Base-by-base conservation (phyloP, 2,329 filamentous ascomycete genomes). In the Colletotrichum sp. region DNA sequence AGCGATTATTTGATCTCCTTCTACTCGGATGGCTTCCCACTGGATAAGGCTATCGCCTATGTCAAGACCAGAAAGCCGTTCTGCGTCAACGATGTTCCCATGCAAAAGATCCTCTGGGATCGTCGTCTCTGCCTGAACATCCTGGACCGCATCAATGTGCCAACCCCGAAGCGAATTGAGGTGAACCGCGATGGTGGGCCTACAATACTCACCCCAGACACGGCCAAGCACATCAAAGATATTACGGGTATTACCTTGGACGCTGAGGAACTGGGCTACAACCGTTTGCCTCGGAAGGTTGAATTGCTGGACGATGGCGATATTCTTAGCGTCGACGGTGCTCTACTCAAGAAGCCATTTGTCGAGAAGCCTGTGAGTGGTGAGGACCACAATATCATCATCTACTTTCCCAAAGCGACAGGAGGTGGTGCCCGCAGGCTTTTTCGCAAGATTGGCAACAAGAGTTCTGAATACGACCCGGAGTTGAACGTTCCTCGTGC, bases 321-420 rank as follows among this genome's bases (percentile, higher is more conserved):
- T 82, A 93, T 94, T 6, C 89, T 99, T 70, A 92, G 94, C 56
- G 96, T 99, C 12, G 96, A 99, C 82, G 97, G 96, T 13, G 89
- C 91, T 55, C 84, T 93, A 6, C 89, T 99, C 61, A 93, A 91
- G 79, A 99, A 99, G 82, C 97, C 97, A 0, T 99, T 99, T 82
- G 97, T 99, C 48, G 97, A 99, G 83, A 99, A 99, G 84, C 97
- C 97, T 0, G 96, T 96, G n/a, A 98, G 95, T 81, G 97, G 97
- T 39, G 97, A 99, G 85, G 96, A 99, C 81, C 97, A 99, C 86
- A 99, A 99, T 83, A 98, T 99, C 80, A 94, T 98, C 85, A 98
- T 99, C 71, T 99, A 98, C 86, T 98, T 97, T 81, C 95, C 96
- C 27, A 94, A 93, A 77, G 94, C 95, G 56, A 91, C 94, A 64